phyloP scores from a whole-genome alignment of 805 yeast genomes.

The Wickerhamomyces hampshirensis region DNA sequence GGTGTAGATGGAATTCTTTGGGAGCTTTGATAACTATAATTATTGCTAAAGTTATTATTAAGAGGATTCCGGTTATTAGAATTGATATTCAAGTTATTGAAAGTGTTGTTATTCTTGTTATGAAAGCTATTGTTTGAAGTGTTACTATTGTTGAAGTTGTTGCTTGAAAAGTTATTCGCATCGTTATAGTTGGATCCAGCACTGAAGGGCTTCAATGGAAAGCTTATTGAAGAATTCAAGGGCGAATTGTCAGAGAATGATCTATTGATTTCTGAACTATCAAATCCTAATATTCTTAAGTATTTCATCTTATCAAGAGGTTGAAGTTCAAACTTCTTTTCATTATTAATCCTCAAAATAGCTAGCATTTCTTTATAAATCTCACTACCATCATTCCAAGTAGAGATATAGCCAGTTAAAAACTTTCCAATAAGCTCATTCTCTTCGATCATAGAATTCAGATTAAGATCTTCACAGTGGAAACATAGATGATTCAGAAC shows the following conservation, averaged over 20 bases:
- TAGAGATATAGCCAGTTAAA: conserved; percentile 20
- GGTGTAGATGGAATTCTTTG: background rate
- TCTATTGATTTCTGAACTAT: background rate
- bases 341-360: conserved; percentile 3
- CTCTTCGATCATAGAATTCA: conserved; percentile 13
- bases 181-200: background rate
- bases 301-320: conserved; percentile 5
- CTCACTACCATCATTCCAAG: conserved; percentile 33
- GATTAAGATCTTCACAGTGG: conserved; percentile 5
- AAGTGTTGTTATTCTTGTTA: conserved; percentile 1
- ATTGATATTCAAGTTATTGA: background rate
- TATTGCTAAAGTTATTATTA: conserved; percentile 6
- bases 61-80: background rate
- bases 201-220: conserved; percentile 1
- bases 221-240: no score
- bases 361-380: conserved; percentile 15
- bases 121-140: background rate
- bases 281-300: conserved; percentile 6
- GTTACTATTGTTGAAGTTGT: background rate
- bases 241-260: no score
- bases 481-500: conserved; percentile 29
- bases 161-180: background rate
- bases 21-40: background rate
- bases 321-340: background rate
- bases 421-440: conserved; percentile 24